Base-by-base conservation (phyloP, 202 grass and related monocot genomes). In the Zizania palustris region DNA sequence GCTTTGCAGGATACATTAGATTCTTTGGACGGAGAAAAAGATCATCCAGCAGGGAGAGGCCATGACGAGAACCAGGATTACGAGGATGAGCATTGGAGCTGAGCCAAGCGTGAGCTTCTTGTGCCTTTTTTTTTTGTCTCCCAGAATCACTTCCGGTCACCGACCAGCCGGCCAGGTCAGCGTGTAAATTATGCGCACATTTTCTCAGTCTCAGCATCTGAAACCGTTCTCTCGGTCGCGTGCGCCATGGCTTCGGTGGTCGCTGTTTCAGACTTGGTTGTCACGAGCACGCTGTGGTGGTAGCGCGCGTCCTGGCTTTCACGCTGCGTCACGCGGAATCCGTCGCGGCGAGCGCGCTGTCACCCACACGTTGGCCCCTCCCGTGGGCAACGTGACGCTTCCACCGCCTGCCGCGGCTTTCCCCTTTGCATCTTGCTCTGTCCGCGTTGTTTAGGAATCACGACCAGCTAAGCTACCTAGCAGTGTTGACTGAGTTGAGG, bases 301-400 rank as follows among this genome's bases (percentile, higher is more conserved):
- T 61, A 9, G 33, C 43, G 42, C 55, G 55, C 7, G 4, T 44
- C 21, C 15, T 11, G 3, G 74, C 80, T 83, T 79, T 58, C 78
- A 76, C 65, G 68, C 67, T 20, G 20, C 59, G 49, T 74, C 57
- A 86, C 71, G 78, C 78, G 65, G 78, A 53, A 54, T 1, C 63
- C 15, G 81, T 69, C 81, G 64, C 69, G 43, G 10, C 2, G 62
- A 33, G 76, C 70, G 69, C 55, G 71, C 71, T n/a, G n/a, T n/a
- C 57, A 69, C 71, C 67, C 57, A 71, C 74, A 68, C 76, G 54
- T 3, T 39, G 60, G 54, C 63, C 54, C n/a, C 57, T 28, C 28
- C 28, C 65, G 48, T 58, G 84, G 9, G 71, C 39, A 76, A 72
- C 78, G 84, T 86, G 84, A 86, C 72, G 63, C 63, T 60, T 1